Evolutionary conservation across 345 rosid genomes (phyloP).

Genomic region (Arabis hirsuta): DNA sequence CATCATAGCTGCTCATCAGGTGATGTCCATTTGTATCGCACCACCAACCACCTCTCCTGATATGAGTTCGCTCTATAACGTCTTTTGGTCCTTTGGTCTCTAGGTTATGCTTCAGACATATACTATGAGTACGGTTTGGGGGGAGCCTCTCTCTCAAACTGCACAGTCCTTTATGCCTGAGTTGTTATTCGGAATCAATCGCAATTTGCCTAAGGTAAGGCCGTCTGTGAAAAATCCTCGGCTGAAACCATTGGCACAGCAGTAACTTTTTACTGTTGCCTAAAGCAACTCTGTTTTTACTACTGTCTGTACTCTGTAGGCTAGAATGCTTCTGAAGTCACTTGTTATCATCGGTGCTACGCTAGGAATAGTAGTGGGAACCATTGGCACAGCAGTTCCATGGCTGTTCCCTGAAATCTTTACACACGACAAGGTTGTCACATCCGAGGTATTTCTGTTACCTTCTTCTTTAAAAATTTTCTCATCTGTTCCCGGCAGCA

Average conservation of each 20-base stretch:
- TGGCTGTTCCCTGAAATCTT: slow-evolving; percentile 73
- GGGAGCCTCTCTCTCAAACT: slow-evolving; percentile 94
- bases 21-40: slow-evolving; percentile 32
- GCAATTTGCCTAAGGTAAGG: slow-evolving; percentile 66
- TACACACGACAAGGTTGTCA: slow-evolving; percentile 67
- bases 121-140: slow-evolving; percentile 70
- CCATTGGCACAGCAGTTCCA: slow-evolving; percentile 66
- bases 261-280: slow-evolving; percentile 13
- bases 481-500: slow-evolving; percentile 9
- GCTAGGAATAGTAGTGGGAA: slow-evolving; percentile 62
- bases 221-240: not conserved
- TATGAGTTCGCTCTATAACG: slow-evolving; percentile 22
- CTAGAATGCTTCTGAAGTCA: slow-evolving; percentile 78
- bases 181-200: slow-evolving; percentile 68
- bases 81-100: slow-evolving; percentile 28
- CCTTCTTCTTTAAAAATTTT: slow-evolving; percentile 3
- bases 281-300: slow-evolving; percentile 7
- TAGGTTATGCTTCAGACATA: slow-evolving; percentile 79
- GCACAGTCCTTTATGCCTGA: slow-evolving; percentile 96
- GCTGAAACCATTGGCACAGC: slow-evolving; percentile 7
- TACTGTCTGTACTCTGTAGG: slow-evolving; percentile 59
- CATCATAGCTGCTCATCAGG: slow-evolving; percentile 94
- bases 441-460: slow-evolving; percentile 55
- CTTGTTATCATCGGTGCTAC: slow-evolving; percentile 69
- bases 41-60: slow-evolving; percentile 10